Conservation (phyloP, 1,139 yeast genomes). For the Kodamaea sp. region DNA sequence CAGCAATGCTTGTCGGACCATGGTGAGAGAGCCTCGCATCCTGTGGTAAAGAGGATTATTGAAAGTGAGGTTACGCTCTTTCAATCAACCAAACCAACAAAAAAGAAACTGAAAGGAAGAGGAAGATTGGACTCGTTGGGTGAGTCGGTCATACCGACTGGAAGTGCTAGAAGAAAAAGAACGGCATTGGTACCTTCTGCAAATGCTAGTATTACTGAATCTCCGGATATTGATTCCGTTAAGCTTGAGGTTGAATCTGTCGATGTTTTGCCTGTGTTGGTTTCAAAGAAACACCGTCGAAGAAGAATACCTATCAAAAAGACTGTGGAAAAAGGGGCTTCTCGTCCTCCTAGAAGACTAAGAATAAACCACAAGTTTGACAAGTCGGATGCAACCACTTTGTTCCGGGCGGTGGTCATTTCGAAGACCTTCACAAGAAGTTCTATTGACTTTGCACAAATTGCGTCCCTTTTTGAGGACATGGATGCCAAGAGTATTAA, state of each 20-base stretch:
- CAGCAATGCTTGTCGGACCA: constrained; percentile 28
- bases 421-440: constrained; percentile 53
- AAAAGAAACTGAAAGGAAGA: constrained; percentile 14
- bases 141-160: constrained; percentile 3
- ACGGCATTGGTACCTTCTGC: no score
- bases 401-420: constrained; percentile 64
- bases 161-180: constrained; percentile 3
- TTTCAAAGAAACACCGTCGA: constrained; percentile 24
- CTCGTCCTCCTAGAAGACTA: constrained; percentile 18
- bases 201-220: background rate
- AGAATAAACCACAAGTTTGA: constrained; percentile 33
- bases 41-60: constrained; percentile 25
- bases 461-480: constrained; percentile 48
- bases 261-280: constrained; percentile 21
- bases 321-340: constrained; percentile 7
- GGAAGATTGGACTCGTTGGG: constrained; percentile 25
- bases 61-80: constrained; percentile 34
- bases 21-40: constrained; percentile 19
- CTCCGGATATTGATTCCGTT: constrained; percentile 13
- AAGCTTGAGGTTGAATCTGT: constrained; percentile 5
- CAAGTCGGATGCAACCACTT: constrained; percentile 46
- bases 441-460: constrained; percentile 57
- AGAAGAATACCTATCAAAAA: constrained; percentile 12
- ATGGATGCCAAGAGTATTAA: constrained; percentile 41
- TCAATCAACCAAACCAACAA: constrained; percentile 10